Conservation (phyloP, 257 asterid genomes). For the Jasminum sambac region DNA sequence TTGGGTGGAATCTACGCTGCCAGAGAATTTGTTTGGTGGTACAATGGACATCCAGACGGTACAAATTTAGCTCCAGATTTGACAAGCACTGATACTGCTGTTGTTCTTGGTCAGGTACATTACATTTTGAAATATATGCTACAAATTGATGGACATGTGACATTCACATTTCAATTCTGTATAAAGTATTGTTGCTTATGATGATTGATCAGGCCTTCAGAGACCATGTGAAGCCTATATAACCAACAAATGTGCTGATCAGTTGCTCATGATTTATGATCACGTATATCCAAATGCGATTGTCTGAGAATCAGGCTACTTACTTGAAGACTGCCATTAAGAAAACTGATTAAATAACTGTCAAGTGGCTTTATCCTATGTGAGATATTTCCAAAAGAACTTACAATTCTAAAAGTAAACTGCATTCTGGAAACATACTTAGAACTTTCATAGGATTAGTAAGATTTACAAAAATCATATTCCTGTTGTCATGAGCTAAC, state of each 20-base stretch:
- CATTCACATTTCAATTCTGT: slow-evolving; percentile 4
- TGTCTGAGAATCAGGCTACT: slow-evolving; percentile 9
- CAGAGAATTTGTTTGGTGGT: slow-evolving; percentile 98
- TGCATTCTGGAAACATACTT: neutral
- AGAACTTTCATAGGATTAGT: neutral
- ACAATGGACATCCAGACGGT: slow-evolving; percentile 93
- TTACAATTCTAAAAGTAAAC: neutral
- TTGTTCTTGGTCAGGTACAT: slow-evolving; percentile 83
- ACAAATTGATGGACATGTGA: neutral
- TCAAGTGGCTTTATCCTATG: neutral
- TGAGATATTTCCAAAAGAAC: neutral
- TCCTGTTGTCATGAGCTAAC: neutral
- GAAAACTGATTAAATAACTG: slow-evolving; percentile 14
- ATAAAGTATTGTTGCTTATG: neutral
- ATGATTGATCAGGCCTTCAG: neutral
- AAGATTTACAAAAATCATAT: neutral
- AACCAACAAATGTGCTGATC: neutral
- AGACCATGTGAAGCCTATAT: neutral
- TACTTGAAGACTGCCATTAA: neutral
- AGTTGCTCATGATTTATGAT: slow-evolving; percentile 7
- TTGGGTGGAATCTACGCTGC: slow-evolving; percentile 70
- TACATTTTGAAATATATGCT: neutral
- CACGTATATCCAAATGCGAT: slow-evolving; percentile 7
- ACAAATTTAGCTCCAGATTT: slow-evolving; percentile 71
- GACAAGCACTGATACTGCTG: slow-evolving; percentile 78